A percentile compares a stretch with the other conserved stretches of the same genome.
phyloP scores from a whole-genome alignment of 2,329 filamentous ascomycete species.

The Beauveria asiatica region DNA sequence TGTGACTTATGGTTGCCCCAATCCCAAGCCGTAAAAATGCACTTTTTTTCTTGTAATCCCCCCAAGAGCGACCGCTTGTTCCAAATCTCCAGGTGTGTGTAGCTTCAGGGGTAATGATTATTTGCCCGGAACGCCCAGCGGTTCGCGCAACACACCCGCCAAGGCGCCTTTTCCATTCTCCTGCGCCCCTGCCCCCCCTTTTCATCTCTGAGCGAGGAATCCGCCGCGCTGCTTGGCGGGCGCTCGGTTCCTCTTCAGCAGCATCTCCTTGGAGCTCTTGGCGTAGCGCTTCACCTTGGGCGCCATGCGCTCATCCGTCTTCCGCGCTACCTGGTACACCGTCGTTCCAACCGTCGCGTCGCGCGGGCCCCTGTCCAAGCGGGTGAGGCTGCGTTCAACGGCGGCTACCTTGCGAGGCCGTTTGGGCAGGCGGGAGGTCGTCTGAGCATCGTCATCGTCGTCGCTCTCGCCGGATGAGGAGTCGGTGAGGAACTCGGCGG shows the following conservation, averaged over 20 bases:
- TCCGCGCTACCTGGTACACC: conserved; percentile 41
- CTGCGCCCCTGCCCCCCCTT: not conserved
- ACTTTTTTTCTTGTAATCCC: not conserved
- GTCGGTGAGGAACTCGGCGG: conserved; percentile 44
- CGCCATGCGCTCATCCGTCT: conserved; percentile 38
- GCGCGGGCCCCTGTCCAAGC: conserved; percentile 29
- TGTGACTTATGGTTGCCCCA: not conserved
- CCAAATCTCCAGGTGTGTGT: too few species aligned
- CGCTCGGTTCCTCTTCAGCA: conserved; percentile 37
- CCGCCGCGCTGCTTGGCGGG: conserved; percentile 27
- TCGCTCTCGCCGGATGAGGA: conserved; percentile 42
- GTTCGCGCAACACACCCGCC: too few species aligned
- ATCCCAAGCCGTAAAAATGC: not conserved
- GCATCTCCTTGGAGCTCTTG: conserved; percentile 31
- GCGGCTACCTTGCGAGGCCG: conserved; percentile 34
- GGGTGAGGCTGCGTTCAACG: conserved; percentile 29
- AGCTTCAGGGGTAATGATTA: too few species aligned
- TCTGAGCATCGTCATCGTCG: conserved; percentile 14
- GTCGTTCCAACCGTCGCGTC: conserved; percentile 46
- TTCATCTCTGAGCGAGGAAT: conserved; percentile 31
- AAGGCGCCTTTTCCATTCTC: too few species aligned
- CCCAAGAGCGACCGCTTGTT: too few species aligned
- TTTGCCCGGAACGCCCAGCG: too few species aligned
- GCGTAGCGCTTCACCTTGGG: conserved; percentile 38
- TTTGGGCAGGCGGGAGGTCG: conserved; percentile 22